These are phyloP conservation scores for Solanum virginianum DNA, from an alignment of 257 asterid species.

Conservation along the genomic window DNA sequence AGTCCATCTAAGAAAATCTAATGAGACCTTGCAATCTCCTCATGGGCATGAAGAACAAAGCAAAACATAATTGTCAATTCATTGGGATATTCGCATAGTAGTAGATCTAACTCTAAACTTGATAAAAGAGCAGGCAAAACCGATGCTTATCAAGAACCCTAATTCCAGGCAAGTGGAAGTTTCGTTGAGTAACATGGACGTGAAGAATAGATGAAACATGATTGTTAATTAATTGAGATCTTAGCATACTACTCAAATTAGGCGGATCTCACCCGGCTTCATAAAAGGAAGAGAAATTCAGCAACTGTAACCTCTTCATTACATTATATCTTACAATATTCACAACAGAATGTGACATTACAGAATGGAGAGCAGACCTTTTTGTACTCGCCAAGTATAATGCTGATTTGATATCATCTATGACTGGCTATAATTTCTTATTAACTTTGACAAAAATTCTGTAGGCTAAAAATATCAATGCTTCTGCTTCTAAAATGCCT, in stretches of 20 bases:
- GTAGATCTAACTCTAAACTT: too few species aligned
- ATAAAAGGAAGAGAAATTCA: neutral
- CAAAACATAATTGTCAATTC: too few species aligned
- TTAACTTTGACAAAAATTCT: neutral
- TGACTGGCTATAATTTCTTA: neutral
- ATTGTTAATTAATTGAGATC: neutral
- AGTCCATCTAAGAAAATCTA: too few species aligned
- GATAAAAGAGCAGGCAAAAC: too few species aligned
- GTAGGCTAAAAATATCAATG: neutral
- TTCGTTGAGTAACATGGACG: neutral
- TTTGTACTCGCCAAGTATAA: neutral
- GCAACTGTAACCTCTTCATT: neutral
- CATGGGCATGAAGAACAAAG: too few species aligned
- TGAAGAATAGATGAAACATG: neutral
- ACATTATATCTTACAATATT: slow-evolving; percentile 1
- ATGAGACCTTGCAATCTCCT: too few species aligned
- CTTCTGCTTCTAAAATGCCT: neutral
- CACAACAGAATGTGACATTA: neutral
- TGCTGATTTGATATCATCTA: neutral
- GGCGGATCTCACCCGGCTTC: neutral
- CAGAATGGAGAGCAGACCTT: neutral
- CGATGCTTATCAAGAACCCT: too few species aligned
- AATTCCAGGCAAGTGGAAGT: too few species aligned
- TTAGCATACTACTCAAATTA: neutral
- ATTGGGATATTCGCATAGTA: too few species aligned